Conservation (phyloP, 2,329 filamentous ascomycete species). For the Penicillium sclerotiorum region DNA sequence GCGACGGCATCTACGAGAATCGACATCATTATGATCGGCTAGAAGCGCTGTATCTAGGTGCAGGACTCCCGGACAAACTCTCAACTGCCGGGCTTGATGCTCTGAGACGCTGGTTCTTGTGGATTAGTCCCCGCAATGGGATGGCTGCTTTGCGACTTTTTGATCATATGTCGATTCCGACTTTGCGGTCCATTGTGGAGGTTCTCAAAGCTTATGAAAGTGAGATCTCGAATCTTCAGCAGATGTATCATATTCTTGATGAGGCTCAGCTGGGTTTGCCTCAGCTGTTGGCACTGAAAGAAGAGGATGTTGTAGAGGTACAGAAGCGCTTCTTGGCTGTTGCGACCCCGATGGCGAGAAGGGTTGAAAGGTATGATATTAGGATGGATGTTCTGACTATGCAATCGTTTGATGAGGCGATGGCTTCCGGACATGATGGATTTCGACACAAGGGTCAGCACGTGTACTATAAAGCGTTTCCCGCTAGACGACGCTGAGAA, state of each 20-base stretch:
- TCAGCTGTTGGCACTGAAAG: neutral
- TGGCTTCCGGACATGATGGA: neutral
- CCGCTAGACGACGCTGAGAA: neutral
- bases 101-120: slow-evolving; percentile 14
- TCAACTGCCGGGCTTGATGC: slow-evolving; percentile 9
- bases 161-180: slow-evolving; percentile 18
- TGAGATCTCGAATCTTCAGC: slow-evolving; percentile 17
- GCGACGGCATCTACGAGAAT: neutral
- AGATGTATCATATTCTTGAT: slow-evolving; percentile 19
- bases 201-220: slow-evolving; percentile 24
- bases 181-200: slow-evolving; percentile 17
- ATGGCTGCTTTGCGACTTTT: slow-evolving; percentile 23
- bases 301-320: slow-evolving; percentile 6
- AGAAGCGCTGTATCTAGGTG: slow-evolving; percentile 20
- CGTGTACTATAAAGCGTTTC: neutral
- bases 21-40: slow-evolving; percentile 19
- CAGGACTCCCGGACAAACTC: slow-evolving; percentile 16
- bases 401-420: neutral
- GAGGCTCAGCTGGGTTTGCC: slow-evolving; percentile 16
- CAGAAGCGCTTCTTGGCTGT: slow-evolving; percentile 15
- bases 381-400: slow-evolving; percentile 20
- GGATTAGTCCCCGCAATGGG: slow-evolving; percentile 8
- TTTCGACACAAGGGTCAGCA: neutral
- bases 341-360: slow-evolving; percentile 16
- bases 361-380: slow-evolving; percentile 18